A percentile compares a stretch with the other conserved stretches of the same genome.
Evolutionary conservation across 345 rosid species (phyloP).

Genomic region (Ceriops zippeliana): DNA sequence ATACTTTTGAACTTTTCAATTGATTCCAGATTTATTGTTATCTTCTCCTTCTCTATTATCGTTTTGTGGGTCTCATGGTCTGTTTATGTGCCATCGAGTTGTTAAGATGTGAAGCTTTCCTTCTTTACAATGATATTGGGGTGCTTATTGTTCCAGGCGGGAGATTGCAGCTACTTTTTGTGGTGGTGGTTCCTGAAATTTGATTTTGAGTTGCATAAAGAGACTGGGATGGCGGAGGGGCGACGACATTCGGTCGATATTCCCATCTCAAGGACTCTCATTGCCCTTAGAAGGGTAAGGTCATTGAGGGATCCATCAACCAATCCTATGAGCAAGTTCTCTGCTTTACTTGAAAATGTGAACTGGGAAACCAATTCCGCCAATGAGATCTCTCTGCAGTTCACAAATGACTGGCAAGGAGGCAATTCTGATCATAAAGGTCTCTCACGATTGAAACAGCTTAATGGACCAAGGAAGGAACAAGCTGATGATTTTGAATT

Average conservation of each 20-base stretch:
- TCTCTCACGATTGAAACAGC: conserved; percentile 25
- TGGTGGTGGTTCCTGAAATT: conserved; percentile 14
- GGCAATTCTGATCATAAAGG: conserved; percentile 30
- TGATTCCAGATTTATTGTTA: neutral
- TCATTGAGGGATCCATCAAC: conserved; percentile 94
- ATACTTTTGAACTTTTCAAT: neutral
- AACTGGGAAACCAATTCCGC: conserved; percentile 82
- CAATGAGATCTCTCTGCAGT: conserved; percentile 64
- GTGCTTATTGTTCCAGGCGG: conserved; percentile 29
- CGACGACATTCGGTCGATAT: conserved; percentile 86
- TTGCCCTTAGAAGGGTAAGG: conserved; percentile 84
- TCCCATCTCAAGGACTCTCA: conserved; percentile 85
- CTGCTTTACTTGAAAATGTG: conserved; percentile 71
- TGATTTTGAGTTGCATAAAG: conserved; percentile 13
- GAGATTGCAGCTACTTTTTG: conserved; percentile 8
- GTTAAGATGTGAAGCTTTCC: neutral
- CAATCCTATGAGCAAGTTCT: conserved; percentile 86
- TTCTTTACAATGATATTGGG: neutral
- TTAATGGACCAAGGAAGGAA: conserved; percentile 28
- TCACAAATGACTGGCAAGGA: conserved; percentile 28
- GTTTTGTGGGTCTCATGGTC: neutral
- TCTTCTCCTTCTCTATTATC: neutral
- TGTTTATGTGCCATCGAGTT: neutral
- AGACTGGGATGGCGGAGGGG: conserved; percentile 48
- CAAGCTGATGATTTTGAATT: conserved; percentile 26